Conservation (phyloP, 2,329 filamentous ascomycete species). For the Monosporascus ibericus region DNA sequence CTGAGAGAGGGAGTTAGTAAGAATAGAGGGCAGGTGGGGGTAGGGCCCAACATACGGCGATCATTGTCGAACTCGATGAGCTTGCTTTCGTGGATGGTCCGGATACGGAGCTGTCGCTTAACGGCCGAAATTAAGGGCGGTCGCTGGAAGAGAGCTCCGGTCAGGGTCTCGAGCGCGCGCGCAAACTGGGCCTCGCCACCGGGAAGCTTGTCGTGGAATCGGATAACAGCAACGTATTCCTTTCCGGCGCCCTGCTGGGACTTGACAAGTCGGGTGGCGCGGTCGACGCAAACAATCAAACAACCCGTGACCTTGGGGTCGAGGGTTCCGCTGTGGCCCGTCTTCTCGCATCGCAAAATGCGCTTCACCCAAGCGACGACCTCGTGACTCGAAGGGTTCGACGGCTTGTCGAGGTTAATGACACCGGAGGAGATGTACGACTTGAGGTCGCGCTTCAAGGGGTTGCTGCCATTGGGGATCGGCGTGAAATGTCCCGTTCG, state of each 20-base stretch:
- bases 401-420: slow-evolving; percentile 97
- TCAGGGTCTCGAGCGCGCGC: slow-evolving; percentile 89
- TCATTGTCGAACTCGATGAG: slow-evolving; percentile 98
- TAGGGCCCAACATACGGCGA: slow-evolving; percentile 40
- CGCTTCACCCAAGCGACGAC: slow-evolving; percentile 99
- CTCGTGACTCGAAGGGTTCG: slow-evolving; percentile 96
- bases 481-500: slow-evolving; percentile 96
- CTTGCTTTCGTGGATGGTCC: slow-evolving; percentile 97
- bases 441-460: slow-evolving; percentile 90
- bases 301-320: slow-evolving; percentile 98
- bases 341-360: slow-evolving; percentile 93
- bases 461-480: slow-evolving; percentile 87
- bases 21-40: background rate
- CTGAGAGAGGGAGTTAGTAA: background rate
- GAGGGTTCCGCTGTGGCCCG: slow-evolving; percentile 94
- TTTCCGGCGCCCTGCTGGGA: slow-evolving; percentile 98
- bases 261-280: slow-evolving; percentile 95
- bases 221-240: slow-evolving; percentile 95
- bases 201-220: slow-evolving; percentile 90
- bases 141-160: slow-evolving; percentile 93
- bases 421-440: slow-evolving; percentile 95
- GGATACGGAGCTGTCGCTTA: slow-evolving; percentile 96
- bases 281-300: slow-evolving; percentile 77
- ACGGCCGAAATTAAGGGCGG: slow-evolving; percentile 96
- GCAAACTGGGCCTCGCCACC: slow-evolving; percentile 91